Evolutionary conservation across 2,329 filamentous ascomycete genomes (phyloP).

Genomic region (Pseudogymnoascus sp.): DNA sequence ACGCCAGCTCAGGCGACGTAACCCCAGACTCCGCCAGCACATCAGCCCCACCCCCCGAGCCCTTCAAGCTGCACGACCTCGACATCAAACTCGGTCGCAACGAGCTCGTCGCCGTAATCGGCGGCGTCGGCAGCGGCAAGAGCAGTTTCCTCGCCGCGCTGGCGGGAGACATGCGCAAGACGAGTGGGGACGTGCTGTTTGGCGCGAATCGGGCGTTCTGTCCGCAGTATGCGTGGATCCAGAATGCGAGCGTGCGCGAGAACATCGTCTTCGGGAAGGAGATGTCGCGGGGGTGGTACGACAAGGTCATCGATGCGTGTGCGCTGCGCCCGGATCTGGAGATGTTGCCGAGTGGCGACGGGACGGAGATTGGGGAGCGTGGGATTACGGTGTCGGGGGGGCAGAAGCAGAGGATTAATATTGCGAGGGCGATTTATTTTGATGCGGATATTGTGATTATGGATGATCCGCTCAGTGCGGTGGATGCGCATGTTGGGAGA

Average conservation of each 20-base stretch:
- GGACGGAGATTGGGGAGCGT: conserved; percentile 89
- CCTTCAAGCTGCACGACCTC: conserved; percentile 66
- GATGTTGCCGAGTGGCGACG: conserved; percentile 83
- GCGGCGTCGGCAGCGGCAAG: conserved; percentile 84
- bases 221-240: conserved; percentile 96
- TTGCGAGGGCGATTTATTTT: conserved; percentile 73
- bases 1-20: conserved; percentile 35
- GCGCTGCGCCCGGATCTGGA: conserved; percentile 79
- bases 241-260: conserved; percentile 77
- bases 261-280: conserved; percentile 89
- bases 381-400: conserved; percentile 94
- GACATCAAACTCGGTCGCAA: conserved; percentile 63
- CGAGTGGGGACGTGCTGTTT: conserved; percentile 62
- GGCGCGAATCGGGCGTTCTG: conserved; percentile 83
- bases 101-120: conserved; percentile 79
- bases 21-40: conserved; percentile 48
- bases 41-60: conserved; percentile 47
- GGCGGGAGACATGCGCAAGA: conserved; percentile 89
- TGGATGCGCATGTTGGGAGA: conserved; percentile 62
- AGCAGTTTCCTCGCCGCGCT: conserved; percentile 81
- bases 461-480: conserved; percentile 63
- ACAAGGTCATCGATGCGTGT: conserved; percentile 59
- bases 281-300: conserved; percentile 66
- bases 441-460: conserved; percentile 61
- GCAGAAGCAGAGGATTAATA: conserved; percentile 91